A percentile compares a stretch with the other conserved stretches of the same genome.
These are phyloP conservation scores for Lippia alba DNA, from an alignment of 305 asterid genomes.

Conservation along the genomic window DNA sequence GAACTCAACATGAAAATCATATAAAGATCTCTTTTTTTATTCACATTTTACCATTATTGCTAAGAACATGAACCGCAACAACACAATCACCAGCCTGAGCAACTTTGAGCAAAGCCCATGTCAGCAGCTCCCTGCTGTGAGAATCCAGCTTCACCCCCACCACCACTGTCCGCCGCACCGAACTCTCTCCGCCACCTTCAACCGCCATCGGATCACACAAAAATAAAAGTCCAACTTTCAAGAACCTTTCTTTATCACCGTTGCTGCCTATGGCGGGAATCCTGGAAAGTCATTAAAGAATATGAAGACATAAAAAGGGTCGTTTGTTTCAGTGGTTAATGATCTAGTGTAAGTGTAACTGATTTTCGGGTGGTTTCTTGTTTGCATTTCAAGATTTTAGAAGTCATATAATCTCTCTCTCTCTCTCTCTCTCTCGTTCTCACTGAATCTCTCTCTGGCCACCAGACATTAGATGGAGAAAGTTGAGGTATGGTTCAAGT, in stretches of 20 bases:
- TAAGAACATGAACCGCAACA: background rate
- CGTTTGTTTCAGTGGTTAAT: background rate
- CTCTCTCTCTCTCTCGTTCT: background rate
- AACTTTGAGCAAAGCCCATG: background rate
- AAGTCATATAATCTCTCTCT: background rate
- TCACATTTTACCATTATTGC: background rate
- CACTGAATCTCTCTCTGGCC: background rate
- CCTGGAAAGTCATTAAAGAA: background rate
- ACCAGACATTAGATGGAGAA: constrained; percentile 6
- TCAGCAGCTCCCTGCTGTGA: background rate
- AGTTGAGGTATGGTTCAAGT: background rate
- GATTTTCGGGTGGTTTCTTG: background rate
- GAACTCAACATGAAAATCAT: background rate
- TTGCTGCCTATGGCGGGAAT: background rate
- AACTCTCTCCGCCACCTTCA: background rate
- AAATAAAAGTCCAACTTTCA: background rate
- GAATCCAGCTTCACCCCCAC: constrained; percentile 2
- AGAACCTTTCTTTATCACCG: background rate
- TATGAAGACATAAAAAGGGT: background rate
- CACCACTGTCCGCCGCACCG: background rate
- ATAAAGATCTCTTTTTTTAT: background rate
- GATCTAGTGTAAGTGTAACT: background rate
- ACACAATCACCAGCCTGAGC: constrained; percentile 1
- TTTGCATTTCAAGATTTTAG: constrained; percentile 1
- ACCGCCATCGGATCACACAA: background rate